Base-by-base conservation (phyloP, 352 stramenopile species). In the Phytophthora uliginosa region DNA sequence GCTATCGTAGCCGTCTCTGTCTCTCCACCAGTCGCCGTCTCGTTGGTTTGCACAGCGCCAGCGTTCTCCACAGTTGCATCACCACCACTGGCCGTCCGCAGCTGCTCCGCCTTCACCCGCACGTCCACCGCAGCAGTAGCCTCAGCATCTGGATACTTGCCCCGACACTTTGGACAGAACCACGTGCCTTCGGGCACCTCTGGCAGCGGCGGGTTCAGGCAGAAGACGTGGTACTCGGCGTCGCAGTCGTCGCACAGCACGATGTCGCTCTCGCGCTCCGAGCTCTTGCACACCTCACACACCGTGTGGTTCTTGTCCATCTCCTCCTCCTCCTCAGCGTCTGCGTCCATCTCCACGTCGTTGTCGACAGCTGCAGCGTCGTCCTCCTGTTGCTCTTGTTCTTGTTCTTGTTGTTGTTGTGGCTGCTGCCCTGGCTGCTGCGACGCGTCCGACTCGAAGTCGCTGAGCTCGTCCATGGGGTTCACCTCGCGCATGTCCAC, bases 151-250 rank as follows among this genome's bases (percentile, higher is more conserved):
- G 52, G 13, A 56, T 71, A 52, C 17, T 74, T 74, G 1, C 53
- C 34, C 20, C 12, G 60, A 50, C 85, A 95, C 8, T 66, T 59
- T 4, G 83, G 77, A 55, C 87, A 95, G 54, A 78, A 92, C 87
- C 87, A 95, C 17, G 84, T 66, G 13, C 70, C 81, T 7, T 77
- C 66, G 0, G 87, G 85, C 13, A 93, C 75, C 0, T 60, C 45
- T 0, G 77, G 48, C 22, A 95, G 66, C 40, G 79, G 79, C 9
- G 87, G 87, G 6, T 66, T 55, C 10, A 95, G 65, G 57, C 87
- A 95, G 53, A 83, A 90, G 31, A 84, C 60, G 59, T 95, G 87
- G 53, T 85, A 93, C 51, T 85, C 85, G 79, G 50, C 66, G 31
- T 90, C 71, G 63, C 85, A 93, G 15, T 74, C 59, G 57, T 91